Evolutionary conservation across 1,284 basidiomycete genomes (phyloP).

Genomic region (Irpex sp.): DNA sequence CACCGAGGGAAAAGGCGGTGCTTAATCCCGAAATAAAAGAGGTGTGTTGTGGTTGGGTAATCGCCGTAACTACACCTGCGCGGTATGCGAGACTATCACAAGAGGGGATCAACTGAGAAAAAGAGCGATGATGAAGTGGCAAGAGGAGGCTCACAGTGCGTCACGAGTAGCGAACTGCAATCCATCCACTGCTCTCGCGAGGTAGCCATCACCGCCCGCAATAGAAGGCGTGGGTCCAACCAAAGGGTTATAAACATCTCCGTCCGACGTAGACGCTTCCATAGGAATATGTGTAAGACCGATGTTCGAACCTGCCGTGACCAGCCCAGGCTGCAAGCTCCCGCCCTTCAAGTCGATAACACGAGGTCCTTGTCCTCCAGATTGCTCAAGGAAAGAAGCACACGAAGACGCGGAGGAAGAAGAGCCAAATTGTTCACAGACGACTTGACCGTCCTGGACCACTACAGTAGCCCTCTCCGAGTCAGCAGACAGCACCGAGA

Average conservation of each 20-base stretch:
- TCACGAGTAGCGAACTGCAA: slow-evolving; percentile 69
- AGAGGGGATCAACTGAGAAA: neutral
- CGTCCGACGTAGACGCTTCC: slow-evolving; percentile 71
- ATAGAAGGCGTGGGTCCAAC: slow-evolving; percentile 37
- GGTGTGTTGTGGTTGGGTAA: slow-evolving; percentile 59
- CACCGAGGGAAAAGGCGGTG: slow-evolving; percentile 50
- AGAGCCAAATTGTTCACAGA: slow-evolving; percentile 24
- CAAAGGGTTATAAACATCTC: slow-evolving; percentile 51
- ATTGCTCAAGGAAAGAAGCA: slow-evolving; percentile 11
- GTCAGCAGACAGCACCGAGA: neutral
- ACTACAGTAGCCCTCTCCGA: slow-evolving; percentile 1
- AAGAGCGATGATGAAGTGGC: slow-evolving; percentile 17
- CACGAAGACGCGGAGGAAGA: slow-evolving; percentile 11
- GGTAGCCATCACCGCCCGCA: slow-evolving; percentile 44
- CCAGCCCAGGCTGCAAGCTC: slow-evolving; percentile 53
- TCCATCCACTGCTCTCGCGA: slow-evolving; percentile 72
- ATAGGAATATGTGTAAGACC: slow-evolving; percentile 58
- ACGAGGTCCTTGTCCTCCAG: slow-evolving; percentile 10
- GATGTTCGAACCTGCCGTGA: slow-evolving; percentile 57
- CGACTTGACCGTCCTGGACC: slow-evolving; percentile 24
- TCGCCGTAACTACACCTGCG: slow-evolving; percentile 53
- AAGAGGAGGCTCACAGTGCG: slow-evolving; percentile 47
- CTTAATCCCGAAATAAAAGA: slow-evolving; percentile 56
- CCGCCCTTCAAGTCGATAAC: slow-evolving; percentile 48
- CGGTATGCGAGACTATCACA: slow-evolving; percentile 52